Percentiles rank a stretch among this genome's conserved stretches.
Conservation (phyloP, 140 eudicot species). For the Anethum foeniculum region DNA sequence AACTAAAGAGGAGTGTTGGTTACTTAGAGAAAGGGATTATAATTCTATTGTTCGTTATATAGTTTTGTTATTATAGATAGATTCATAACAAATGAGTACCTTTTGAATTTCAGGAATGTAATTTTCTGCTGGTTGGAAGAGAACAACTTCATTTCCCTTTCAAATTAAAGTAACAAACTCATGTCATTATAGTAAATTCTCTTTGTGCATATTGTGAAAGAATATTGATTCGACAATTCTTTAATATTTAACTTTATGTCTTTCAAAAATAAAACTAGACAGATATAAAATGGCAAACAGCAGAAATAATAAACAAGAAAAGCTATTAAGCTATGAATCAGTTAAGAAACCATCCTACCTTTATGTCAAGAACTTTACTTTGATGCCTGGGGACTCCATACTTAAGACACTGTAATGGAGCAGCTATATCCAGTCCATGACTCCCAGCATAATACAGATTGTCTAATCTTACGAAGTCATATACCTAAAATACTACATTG, state of each 20-base stretch:
- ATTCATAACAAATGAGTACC: slow-evolving; percentile 3
- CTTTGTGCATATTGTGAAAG: background rate
- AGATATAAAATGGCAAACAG: background rate
- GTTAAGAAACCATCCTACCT: slow-evolving; percentile 7
- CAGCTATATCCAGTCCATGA: slow-evolving; percentile 42
- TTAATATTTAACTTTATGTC: background rate
- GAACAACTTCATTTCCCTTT: slow-evolving; percentile 32
- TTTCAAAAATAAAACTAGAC: background rate
- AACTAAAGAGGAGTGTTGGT: background rate
- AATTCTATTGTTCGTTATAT: background rate
- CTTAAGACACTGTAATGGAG: slow-evolving; percentile 24
- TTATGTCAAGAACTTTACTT: slow-evolving; percentile 13
- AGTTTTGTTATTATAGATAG: background rate
- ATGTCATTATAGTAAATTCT: background rate
- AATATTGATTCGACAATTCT: background rate
- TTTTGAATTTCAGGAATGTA: slow-evolving; percentile 25
- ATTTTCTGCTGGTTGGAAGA: slow-evolving; percentile 36
- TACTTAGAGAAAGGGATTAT: background rate
- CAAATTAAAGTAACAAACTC: background rate
- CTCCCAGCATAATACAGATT: slow-evolving; percentile 42
- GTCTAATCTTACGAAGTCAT: slow-evolving; percentile 33
- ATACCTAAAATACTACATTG: slow-evolving; percentile 16
- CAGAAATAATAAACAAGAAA: background rate
- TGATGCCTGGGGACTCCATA: slow-evolving; percentile 15
- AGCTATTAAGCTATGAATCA: background rate